Evolutionary conservation across 371 early-diverging fungal species (phyloP).

Genomic region (Mortierella sp.): DNA sequence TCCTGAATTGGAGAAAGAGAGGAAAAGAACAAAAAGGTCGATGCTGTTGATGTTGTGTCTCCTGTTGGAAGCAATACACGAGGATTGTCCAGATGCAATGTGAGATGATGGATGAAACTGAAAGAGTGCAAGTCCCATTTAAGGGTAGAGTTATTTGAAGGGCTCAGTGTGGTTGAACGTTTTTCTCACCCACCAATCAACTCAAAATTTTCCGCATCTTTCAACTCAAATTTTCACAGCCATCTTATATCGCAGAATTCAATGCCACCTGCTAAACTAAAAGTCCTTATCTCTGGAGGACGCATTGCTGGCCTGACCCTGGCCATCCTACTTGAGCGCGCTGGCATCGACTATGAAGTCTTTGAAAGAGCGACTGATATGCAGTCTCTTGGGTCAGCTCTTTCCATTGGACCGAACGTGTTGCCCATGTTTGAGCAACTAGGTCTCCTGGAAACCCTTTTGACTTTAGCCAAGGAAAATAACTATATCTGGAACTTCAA

Average conservation of each 20-base stretch:
- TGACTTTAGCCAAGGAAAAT: slow-evolving; percentile 9
- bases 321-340: slow-evolving; percentile 26
- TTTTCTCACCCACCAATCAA: too few relatives aligned
- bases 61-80: background rate
- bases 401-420: slow-evolving; percentile 22
- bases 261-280: slow-evolving; percentile 8
- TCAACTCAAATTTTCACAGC: too few relatives aligned
- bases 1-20: background rate
- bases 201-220: too few relatives aligned
- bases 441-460: slow-evolving; percentile 16
- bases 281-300: slow-evolving; percentile 26
- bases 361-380: slow-evolving; percentile 17
- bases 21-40: background rate
- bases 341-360: slow-evolving; percentile 21
- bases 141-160: background rate
- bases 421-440: slow-evolving; percentile 25
- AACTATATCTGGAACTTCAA: slow-evolving; percentile 16
- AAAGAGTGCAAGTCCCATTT: background rate
- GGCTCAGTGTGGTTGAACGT: too few relatives aligned
- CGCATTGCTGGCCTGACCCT: slow-evolving; percentile 31
- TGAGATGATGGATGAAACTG: background rate
- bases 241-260: too few relatives aligned
- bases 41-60: background rate
- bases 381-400: slow-evolving; percentile 16
- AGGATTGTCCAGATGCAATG: background rate